A percentile compares a stretch with the other conserved stretches of the same genome.
Evolutionary conservation across 768 basidiomycete genomes (phyloP).

Genomic region (Dendrothele bispora): DNA sequence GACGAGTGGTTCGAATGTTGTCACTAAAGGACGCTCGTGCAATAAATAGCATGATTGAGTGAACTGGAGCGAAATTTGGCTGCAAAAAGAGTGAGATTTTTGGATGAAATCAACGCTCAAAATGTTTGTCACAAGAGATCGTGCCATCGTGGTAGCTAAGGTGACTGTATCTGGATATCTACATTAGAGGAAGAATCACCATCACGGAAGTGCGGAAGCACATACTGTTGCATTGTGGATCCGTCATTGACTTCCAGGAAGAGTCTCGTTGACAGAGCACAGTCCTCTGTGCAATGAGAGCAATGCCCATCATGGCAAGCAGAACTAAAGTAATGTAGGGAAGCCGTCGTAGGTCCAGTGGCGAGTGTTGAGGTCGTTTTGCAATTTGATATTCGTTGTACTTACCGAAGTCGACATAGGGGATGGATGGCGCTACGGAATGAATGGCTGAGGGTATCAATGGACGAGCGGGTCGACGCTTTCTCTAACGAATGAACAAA

Average conservation of each 20-base stretch:
- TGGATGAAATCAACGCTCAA: not conserved
- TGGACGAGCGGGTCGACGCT: too few relatives aligned
- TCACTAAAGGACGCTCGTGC: not conserved
- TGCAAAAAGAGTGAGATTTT: not conserved
- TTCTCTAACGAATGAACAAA: too few relatives aligned
- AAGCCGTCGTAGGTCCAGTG: not conserved
- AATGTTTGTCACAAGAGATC: not conserved
- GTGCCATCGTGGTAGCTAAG: not conserved
- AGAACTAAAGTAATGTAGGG: not conserved
- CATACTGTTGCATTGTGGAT: not conserved
- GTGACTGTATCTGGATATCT: not conserved
- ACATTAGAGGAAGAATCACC: not conserved
- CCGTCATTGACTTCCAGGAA: not conserved
- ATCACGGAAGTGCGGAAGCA: not conserved
- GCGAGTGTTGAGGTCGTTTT: too few relatives aligned
- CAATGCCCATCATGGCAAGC: not conserved
- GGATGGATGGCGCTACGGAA: too few relatives aligned
- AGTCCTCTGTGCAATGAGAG: not conserved
- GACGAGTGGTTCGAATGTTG: not conserved
- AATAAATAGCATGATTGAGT: not conserved
- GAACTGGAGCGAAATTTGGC: conserved; percentile 7
- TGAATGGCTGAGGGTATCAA: too few relatives aligned
- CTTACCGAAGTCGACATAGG: too few relatives aligned
- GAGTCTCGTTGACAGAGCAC: not conserved
- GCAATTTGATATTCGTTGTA: too few relatives aligned